Base-by-base conservation (phyloP, 2,329 filamentous ascomycete genomes). In the Colletotrichum liriopes region DNA sequence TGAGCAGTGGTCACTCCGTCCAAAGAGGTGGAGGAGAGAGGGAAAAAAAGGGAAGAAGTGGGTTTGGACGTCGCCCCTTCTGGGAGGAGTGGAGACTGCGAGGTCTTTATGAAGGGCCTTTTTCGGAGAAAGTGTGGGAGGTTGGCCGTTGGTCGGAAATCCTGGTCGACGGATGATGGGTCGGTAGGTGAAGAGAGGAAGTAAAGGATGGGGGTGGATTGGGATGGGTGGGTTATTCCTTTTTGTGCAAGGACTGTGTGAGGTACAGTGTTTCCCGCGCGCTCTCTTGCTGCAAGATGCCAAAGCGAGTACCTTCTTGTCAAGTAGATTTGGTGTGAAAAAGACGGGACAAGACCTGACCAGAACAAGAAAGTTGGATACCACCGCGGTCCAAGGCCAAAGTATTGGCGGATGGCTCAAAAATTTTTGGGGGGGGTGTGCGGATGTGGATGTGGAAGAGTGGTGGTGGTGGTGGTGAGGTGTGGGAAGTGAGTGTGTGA, bases 111-210 rank as follows among this genome's bases (percentile, higher is more conserved):
- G 72, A 68, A 72, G 65, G 65, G 43, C 69, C 65, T 72, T 72
- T 72, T 72, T 69, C 65, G 69, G 72, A 72, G 72, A 61, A 60
- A 72, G 72, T 71, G 63, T 72, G 65, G 69, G 69, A 72, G 69
- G 65, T 72, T 69, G 59, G 69, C 65, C 69, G 69, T 72, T 69
- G 65, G 65, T 69, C 52, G 59, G 47, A 43, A 66, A 61, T 49
- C 51, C 67, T 71, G 64, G 49, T 68, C 61, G 58, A 69, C 65
- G 65, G 65, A 58, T 72, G 60, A 54, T 43, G 58, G 65, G 43
- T 72, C 65, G 69, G 65, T 64, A 67, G 59, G 63, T 68, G 63
- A 67, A 43, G 72, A 68, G 49, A 60, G 59, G 49, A 59, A 71
- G 58, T 51, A 63, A 20, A 52, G 67, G 58, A 43, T 54, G 49